These are phyloP conservation scores for Trichophyton benhamiae DNA, from an alignment of 2,329 filamentous ascomycete species.

Conservation along the genomic window DNA sequence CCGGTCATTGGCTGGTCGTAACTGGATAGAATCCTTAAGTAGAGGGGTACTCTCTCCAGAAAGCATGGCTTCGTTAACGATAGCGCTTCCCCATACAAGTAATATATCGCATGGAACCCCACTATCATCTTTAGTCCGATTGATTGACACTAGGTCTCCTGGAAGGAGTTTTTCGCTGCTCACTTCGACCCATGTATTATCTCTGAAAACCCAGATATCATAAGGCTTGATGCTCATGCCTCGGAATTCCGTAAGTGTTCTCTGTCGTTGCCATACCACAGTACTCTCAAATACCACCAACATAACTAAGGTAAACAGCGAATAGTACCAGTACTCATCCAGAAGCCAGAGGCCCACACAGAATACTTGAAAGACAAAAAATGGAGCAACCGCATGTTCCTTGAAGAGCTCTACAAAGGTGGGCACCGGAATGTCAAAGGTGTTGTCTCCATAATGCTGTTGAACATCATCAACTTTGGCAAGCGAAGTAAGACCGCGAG, in stretches of 20 bases:
- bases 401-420: conserved; percentile 93
- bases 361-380: conserved; percentile 99
- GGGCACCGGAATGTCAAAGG: conserved; percentile 94
- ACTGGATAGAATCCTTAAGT: conserved; percentile 87
- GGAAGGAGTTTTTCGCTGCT: conserved; percentile 85
- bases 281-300: conserved; percentile 95
- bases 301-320: conserved; percentile 97
- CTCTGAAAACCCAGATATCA: conserved; percentile 78
- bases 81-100: conserved; percentile 83
- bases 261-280: conserved; percentile 96
- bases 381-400: conserved; percentile 94
- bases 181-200: conserved; percentile 77
- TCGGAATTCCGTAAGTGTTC: conserved; percentile 89
- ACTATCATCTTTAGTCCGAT: conserved; percentile 88
- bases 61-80: conserved; percentile 98
- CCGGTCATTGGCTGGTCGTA: conserved; percentile 66
- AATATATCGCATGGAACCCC: conserved; percentile 97
- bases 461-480: conserved; percentile 68
- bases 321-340: conserved; percentile 99
- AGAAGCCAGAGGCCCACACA: conserved; percentile 97
- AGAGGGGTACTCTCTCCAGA: conserved; percentile 96
- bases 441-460: conserved; percentile 90
- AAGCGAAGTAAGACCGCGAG: conserved; percentile 59
- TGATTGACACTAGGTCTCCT: conserved; percentile 84
- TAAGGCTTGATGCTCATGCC: conserved; percentile 99